Conservation (phyloP, 176 grass and related monocot species). For the Luzula sylvatica region DNA sequence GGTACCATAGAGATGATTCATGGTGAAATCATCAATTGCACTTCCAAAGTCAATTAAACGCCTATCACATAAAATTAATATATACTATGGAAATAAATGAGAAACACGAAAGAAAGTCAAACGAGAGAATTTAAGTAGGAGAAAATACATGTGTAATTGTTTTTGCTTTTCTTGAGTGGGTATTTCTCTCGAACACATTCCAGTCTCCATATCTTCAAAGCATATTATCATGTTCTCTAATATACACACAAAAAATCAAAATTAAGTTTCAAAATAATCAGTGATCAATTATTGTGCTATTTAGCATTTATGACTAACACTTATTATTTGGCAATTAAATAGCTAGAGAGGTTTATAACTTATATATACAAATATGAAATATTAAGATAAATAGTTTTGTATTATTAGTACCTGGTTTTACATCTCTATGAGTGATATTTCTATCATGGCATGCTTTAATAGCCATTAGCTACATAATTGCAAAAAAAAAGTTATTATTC, state of each 20-base stretch:
- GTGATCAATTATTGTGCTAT: too few relatives aligned
- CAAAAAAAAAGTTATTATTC: conserved; percentile 15
- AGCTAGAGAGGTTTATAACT: too few relatives aligned
- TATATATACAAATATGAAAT: too few relatives aligned
- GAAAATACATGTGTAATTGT: conserved; percentile 57
- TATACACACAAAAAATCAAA: conserved; percentile 22
- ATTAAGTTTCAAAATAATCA: conserved; percentile 18
- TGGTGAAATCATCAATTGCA: conserved; percentile 94
- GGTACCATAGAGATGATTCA: conserved; percentile 86
- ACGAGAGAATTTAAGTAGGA: conserved; percentile 8
- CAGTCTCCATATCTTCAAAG: conserved; percentile 82
- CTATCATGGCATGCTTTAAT: conserved; percentile 86
- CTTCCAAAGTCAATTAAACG: conserved; percentile 94
- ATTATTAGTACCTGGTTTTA: conserved; percentile 75
- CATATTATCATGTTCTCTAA: conserved; percentile 98
- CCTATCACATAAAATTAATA: conserved; percentile 33
- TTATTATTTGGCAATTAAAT: too few relatives aligned
- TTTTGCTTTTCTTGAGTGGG: conserved; percentile 42
- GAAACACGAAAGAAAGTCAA: conserved; percentile 12
- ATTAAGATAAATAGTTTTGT: conserved; percentile 15
- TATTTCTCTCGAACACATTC: conserved; percentile 74
- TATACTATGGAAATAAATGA: conserved; percentile 2
- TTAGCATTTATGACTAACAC: too few relatives aligned
- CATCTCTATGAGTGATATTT: conserved; percentile 91
- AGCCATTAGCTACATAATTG: conserved; percentile 47